Evolutionary conservation across 148 eudicot species (phyloP).

Genomic region (Fagopyrum tataricum): DNA sequence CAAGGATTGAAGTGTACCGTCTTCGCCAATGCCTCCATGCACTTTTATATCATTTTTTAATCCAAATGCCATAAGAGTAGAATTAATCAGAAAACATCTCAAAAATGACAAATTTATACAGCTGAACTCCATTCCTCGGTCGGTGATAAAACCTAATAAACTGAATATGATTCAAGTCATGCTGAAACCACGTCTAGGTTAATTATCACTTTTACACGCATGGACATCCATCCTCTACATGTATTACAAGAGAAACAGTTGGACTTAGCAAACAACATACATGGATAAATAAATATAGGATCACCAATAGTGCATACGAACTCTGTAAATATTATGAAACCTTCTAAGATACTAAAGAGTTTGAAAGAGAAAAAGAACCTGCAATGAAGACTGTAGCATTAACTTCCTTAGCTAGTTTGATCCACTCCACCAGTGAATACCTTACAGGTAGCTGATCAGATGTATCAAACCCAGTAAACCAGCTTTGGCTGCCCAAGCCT

Average conservation of each 20-base stretch:
- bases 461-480: conserved; percentile 81
- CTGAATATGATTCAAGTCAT: background rate
- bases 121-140: background rate
- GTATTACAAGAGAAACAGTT: background rate
- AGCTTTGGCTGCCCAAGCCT: conserved; percentile 48
- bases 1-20: conserved; percentile 84
- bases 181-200: background rate
- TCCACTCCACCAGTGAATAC: conserved; percentile 56
- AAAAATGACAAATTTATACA: background rate
- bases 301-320: background rate
- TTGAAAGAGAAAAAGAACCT: conserved; percentile 34
- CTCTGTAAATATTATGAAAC: background rate
- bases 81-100: background rate
- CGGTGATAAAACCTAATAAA: background rate
- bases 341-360: background rate
- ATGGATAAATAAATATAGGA: background rate
- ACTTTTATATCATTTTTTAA: conserved; percentile 24
- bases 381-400: conserved; percentile 87
- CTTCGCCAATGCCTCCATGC: conserved; percentile 96
- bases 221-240: background rate
- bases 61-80: background rate
- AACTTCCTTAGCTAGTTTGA: conserved; percentile 61
- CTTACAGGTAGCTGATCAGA: conserved; percentile 59
- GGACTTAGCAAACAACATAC: background rate
- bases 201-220: background rate